phyloP scores from a whole-genome alignment of 2,329 filamentous ascomycete species.

The Seiridium unicorne region DNA sequence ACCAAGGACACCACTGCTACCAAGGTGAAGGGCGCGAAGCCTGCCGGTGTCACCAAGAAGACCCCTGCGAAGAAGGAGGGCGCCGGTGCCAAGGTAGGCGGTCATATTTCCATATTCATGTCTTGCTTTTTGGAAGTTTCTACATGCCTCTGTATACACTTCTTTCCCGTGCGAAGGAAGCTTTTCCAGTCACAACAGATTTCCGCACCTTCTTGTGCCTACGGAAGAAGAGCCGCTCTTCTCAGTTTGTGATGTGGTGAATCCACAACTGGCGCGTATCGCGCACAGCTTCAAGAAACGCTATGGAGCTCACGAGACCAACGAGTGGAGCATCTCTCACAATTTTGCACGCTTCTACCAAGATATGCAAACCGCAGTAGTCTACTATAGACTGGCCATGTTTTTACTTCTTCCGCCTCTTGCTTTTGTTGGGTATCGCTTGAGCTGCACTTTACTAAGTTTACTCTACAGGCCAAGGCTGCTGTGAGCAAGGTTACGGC shows the following conservation, averaged over 20 bases:
- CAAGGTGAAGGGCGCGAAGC: conserved; percentile 24
- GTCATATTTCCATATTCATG: not conserved
- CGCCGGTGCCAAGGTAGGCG: conserved; percentile 25
- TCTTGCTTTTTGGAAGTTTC: not conserved
- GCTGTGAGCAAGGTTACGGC: conserved; percentile 26
- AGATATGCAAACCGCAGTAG: too few species aligned
- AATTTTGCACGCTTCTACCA: not conserved
- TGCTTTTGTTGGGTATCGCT: not conserved
- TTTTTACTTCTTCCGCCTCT: not conserved
- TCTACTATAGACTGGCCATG: too few species aligned
- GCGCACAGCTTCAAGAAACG: too few species aligned
- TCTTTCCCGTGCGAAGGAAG: not conserved
- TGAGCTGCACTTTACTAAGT: not conserved
- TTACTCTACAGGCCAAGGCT: conserved; percentile 23
- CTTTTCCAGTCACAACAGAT: too few species aligned
- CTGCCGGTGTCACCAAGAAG: conserved; percentile 30
- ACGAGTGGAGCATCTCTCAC: too few species aligned
- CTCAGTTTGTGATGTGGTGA: too few species aligned
- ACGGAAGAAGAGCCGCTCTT: too few species aligned
- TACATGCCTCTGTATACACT: not conserved
- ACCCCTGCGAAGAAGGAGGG: conserved; percentile 28
- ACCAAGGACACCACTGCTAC: conserved; percentile 12
- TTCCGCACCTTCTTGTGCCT: too few species aligned
- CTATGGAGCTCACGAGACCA: too few species aligned
- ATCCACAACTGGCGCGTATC: too few species aligned